These are phyloP conservation scores for Hypoxylon rickii DNA, from an alignment of 495 filamentous ascomycete genomes.

Conservation along the genomic window DNA sequence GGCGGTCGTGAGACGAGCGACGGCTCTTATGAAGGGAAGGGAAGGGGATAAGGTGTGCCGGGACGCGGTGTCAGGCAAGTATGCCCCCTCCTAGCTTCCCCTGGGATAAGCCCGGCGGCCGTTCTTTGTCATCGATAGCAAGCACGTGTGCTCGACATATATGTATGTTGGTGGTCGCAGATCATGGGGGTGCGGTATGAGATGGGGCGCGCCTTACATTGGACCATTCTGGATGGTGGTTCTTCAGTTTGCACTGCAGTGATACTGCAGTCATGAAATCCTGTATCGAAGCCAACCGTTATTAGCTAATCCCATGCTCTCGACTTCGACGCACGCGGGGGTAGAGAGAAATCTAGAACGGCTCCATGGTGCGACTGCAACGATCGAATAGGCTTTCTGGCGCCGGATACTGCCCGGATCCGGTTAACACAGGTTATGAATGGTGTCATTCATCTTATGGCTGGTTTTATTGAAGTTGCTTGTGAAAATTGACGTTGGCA, in stretches of 20 bases:
- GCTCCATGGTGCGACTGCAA: slow-evolving; percentile 4
- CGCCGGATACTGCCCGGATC: slow-evolving; percentile 3
- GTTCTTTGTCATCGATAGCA: too few relatives aligned
- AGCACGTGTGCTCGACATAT: slow-evolving; percentile 15
- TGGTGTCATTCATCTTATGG: slow-evolving; percentile 3
- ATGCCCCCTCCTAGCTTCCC: too few relatives aligned
- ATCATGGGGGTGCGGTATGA: slow-evolving; percentile 7
- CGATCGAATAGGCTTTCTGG: slow-evolving; percentile 1
- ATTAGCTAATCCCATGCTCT: slow-evolving; percentile 17
- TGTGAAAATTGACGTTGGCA: slow-evolving; percentile 5
- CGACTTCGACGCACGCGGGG: neutral
- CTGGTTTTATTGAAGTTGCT: slow-evolving; percentile 8
- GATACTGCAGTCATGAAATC: slow-evolving; percentile 65
- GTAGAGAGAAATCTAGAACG: neutral
- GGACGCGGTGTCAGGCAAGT: too few relatives aligned
- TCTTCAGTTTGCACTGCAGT: slow-evolving; percentile 57
- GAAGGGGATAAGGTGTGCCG: too few relatives aligned
- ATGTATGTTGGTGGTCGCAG: slow-evolving; percentile 5
- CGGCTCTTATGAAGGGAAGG: too few relatives aligned
- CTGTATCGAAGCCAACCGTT: slow-evolving; percentile 37
- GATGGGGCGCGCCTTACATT: slow-evolving; percentile 51
- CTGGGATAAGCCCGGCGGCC: too few relatives aligned
- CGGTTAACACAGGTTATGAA: too few relatives aligned
- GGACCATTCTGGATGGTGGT: slow-evolving; percentile 68
- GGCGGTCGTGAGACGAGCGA: too few relatives aligned